These are phyloP conservation scores for Colletotrichum tanaceti DNA, from an alignment of 2,329 filamentous ascomycete species.

Conservation along the genomic window DNA sequence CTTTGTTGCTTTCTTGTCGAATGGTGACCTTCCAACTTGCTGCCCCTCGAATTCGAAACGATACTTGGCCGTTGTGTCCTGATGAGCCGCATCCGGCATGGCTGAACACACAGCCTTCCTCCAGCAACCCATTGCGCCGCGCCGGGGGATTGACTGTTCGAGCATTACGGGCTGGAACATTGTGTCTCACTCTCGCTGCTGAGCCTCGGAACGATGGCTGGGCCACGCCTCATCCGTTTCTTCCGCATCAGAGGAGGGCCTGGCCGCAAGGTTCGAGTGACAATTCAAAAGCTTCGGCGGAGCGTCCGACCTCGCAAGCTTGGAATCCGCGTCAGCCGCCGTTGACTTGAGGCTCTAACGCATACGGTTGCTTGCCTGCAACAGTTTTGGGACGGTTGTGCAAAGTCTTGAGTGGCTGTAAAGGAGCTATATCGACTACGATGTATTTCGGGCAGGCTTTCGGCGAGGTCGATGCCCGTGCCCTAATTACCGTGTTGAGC, in stretches of 20 bases:
- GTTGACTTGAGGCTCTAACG: slow-evolving; percentile 28
- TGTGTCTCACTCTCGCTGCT: background rate
- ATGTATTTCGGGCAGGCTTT: slow-evolving; percentile 2
- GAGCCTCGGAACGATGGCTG: background rate
- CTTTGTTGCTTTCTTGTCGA: slow-evolving; percentile 16
- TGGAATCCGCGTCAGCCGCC: slow-evolving; percentile 11
- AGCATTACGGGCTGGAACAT: background rate
- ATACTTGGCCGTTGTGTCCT: slow-evolving; percentile 2
- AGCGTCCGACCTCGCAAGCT: slow-evolving; percentile 9
- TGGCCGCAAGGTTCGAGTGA: slow-evolving; percentile 24
- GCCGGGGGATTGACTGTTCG: background rate
- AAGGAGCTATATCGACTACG: background rate
- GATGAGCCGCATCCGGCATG: slow-evolving; percentile 22
- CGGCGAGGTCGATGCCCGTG: slow-evolving; percentile 18
- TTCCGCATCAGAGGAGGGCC: background rate
- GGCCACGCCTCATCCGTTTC: background rate
- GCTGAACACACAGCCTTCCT: background rate
- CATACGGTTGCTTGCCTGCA: slow-evolving; percentile 4
- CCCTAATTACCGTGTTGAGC: slow-evolving; percentile 6
- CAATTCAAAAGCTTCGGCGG: slow-evolving; percentile 14
- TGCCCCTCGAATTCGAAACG: background rate
- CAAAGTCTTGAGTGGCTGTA: slow-evolving; percentile 16
- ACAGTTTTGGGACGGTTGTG: too few relatives aligned
- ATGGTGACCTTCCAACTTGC: background rate
- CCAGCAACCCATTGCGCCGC: background rate